Evolutionary conservation across 2,329 filamentous ascomycete species (phyloP), one percentile per base, ranked within the genome.

Genomic region (Hypoxylon sp.): DNA sequence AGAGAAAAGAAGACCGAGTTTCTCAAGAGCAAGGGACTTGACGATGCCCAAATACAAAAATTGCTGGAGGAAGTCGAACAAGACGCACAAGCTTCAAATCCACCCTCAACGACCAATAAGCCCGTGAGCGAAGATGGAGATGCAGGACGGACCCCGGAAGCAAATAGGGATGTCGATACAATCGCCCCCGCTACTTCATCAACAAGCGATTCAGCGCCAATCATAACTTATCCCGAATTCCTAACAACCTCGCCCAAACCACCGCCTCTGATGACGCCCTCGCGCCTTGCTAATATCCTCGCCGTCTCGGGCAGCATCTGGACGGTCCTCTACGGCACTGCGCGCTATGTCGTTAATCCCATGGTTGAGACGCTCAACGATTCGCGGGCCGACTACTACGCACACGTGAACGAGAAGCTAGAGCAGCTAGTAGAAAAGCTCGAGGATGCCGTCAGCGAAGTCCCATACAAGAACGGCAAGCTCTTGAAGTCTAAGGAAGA

Each of bases 1-100:
- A 84, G 85, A 48, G 90, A 93, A 61, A 90, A 89, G 79, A 97
- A 97, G 81, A 83, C 87, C 19, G 86, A 87, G 6, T 97, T 97
- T 73, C 82, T 98, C 1, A 86, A 90, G 75, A 88, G 87, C 55
- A 98, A 98, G 78, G 93, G 93, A 2, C 82, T 97, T 6, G 81
- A 81, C 2, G 81, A 86, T 3, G 83, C 85, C 32, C 89, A 95
- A 67, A 93, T 97, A 67, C 82, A 92, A 71, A 82, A 83, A 53
- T 82, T 97, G 6, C 80, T 97, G 17, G 67, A 72, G 57, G 75
- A 73, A 56, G 46, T 43, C n/a, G 55, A 52, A 17, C 56, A 69
- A 55, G 63, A 70, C 32, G 25, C 55, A 30, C 53, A 69, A 57
- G 38, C 57, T 57, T 30, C 67, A 23, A 60, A n/a, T 38, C 21